These are phyloP conservation scores for Lecanosticta acicola DNA, from an alignment of 2,329 filamentous ascomycete genomes.

Conservation along the genomic window DNA sequence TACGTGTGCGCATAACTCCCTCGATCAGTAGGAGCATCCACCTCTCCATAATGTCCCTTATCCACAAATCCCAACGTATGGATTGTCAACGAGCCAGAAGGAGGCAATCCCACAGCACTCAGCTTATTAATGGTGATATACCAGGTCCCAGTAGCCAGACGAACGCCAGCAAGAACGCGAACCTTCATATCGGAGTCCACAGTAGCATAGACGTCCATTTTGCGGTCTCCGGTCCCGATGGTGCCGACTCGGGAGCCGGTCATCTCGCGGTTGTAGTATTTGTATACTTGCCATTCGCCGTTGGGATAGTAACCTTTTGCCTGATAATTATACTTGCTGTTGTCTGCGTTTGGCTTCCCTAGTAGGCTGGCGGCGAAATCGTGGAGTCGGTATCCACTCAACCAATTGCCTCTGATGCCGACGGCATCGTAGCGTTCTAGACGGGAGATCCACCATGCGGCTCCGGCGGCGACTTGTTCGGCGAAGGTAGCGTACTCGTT, in stretches of 20 bases:
- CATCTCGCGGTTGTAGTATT: constrained; percentile 45
- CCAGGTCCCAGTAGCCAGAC: constrained; percentile 32
- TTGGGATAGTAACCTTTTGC: constrained; percentile 35
- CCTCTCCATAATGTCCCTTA: constrained; percentile 25
- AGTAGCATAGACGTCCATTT: constrained; percentile 38
- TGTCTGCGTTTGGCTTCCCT: constrained; percentile 28
- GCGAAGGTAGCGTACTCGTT: constrained; percentile 44
- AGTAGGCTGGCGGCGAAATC: constrained; percentile 43
- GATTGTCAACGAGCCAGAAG: constrained; percentile 31
- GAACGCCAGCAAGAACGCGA: constrained; percentile 35
- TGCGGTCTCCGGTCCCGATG: constrained; percentile 31
- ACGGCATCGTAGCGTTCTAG: constrained; percentile 42
- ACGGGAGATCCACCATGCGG: constrained; percentile 44
- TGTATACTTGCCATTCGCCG: constrained; percentile 44
- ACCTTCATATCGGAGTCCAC: constrained; percentile 28
- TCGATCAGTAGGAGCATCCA: constrained; percentile 31
- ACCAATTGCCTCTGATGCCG: constrained; percentile 46
- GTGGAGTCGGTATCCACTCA: constrained; percentile 37
- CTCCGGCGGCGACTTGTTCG: constrained; percentile 40
- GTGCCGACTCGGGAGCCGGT: constrained; percentile 38
- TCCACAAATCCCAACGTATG: constrained; percentile 27
- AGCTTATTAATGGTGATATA: constrained; percentile 33
- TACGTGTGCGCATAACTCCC: constrained; percentile 32
- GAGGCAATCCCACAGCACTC: constrained; percentile 32
- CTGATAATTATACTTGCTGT: constrained; percentile 18